Evolutionary conservation across 2,329 filamentous ascomycete genomes (phyloP).

Genomic region (Lecanicillium sp.): DNA sequence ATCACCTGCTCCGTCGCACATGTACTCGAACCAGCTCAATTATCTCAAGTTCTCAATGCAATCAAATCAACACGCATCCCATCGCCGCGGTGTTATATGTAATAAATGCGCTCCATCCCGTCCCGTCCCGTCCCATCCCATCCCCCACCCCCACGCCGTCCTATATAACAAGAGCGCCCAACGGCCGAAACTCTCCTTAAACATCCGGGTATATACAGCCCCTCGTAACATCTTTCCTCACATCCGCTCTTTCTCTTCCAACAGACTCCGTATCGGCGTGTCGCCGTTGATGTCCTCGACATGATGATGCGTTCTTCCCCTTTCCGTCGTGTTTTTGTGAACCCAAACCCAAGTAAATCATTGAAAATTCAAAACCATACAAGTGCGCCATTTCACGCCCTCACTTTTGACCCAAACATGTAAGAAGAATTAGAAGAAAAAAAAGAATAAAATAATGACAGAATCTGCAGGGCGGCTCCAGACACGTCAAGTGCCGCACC

Average conservation of each 20-base stretch:
- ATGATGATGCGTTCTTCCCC: neutral
- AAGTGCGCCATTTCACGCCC: conserved; percentile 6
- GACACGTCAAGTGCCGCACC: too few species aligned
- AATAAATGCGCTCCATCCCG: neutral
- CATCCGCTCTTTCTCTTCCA: neutral
- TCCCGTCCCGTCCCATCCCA: neutral
- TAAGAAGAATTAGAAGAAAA: too few species aligned
- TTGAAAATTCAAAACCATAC: neutral
- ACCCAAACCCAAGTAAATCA: neutral
- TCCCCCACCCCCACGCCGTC: neutral
- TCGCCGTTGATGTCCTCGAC: too few species aligned
- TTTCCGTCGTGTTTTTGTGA: neutral
- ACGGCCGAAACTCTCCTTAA: neutral
- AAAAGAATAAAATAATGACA: neutral
- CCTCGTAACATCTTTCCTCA: neutral
- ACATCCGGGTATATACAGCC: conserved; percentile 11
- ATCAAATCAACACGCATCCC: neutral
- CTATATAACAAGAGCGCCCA: conserved; percentile 5
- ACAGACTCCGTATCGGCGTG: too few species aligned
- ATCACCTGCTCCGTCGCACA: too few species aligned
- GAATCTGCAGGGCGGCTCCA: neutral
- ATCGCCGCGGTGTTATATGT: too few species aligned
- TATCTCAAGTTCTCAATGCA: neutral
- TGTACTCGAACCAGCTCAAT: neutral
- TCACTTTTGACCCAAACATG: neutral